Evolutionary conservation across 805 yeast genomes (phyloP).

Genomic region (Yarrowia keelungensis): DNA sequence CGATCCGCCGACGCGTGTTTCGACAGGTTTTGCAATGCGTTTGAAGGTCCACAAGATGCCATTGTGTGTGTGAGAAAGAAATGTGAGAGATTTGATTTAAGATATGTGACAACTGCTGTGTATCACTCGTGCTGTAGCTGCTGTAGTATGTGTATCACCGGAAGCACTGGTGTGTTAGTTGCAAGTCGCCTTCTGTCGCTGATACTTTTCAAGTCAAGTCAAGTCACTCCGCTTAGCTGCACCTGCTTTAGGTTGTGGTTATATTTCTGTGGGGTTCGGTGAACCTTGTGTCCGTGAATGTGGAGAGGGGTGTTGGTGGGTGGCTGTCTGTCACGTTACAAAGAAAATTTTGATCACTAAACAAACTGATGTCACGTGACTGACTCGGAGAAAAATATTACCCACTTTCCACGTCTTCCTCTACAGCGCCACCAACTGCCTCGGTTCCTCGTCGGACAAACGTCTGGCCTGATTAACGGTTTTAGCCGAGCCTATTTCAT

Average conservation of each 20-base stretch:
- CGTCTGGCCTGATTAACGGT: slow-evolving; percentile 26
- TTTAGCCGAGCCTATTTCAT: background rate
- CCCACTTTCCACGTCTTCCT: no score
- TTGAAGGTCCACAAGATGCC: slow-evolving; percentile 47
- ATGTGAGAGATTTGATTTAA: background rate
- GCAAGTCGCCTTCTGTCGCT: background rate
- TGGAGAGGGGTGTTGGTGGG: background rate
- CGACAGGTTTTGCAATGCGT: slow-evolving; percentile 46
- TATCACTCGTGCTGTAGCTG: background rate
- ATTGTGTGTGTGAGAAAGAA: background rate
- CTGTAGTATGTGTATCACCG: background rate
- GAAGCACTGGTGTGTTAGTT: background rate
- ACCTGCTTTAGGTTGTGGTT: slow-evolving; percentile 10
- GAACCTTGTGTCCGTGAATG: slow-evolving; percentile 33
- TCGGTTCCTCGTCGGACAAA: slow-evolving; percentile 7
- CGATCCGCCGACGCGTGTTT: slow-evolving; percentile 44
- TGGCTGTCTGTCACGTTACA: no score
- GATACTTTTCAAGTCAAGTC: background rate
- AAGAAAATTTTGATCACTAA: no score
- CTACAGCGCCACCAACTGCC: background rate
- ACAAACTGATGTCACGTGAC: no score
- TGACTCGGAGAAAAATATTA: no score
- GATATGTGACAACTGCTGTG: background rate
- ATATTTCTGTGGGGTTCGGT: slow-evolving; percentile 37
- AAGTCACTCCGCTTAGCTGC: background rate